Evolutionary conservation across 202 grass and related monocot species (phyloP).

Genomic region (Elaeis oleifera): DNA sequence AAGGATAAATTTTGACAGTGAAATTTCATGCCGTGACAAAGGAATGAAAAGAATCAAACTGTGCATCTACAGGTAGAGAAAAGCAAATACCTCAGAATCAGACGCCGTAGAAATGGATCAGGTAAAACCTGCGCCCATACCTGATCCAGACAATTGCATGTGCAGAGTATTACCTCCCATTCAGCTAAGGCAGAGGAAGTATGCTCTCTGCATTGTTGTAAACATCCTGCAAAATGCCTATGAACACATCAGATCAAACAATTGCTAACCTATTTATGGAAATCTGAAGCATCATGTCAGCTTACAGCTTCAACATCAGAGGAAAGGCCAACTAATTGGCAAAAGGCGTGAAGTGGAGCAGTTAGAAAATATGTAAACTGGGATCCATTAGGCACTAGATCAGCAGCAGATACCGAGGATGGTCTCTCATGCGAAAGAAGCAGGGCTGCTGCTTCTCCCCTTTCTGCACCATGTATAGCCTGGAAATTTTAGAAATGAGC

Average conservation of each 20-base stretch:
- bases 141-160: conserved; percentile 48
- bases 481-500: conserved; percentile 15
- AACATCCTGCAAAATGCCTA: conserved; percentile 46
- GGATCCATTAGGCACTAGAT: conserved; percentile 47
- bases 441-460: conserved; percentile 68
- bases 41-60: too few species aligned
- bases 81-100: conserved; percentile 66
- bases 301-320: conserved; percentile 59
- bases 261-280: conserved; percentile 9
- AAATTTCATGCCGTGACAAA: too few species aligned
- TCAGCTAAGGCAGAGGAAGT: conserved; percentile 76
- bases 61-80: background rate
- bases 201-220: conserved; percentile 50
- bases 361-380: conserved; percentile 97
- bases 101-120: conserved; percentile 76
- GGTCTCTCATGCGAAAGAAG: conserved; percentile 71
- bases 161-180: conserved; percentile 73
- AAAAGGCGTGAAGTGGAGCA: conserved; percentile 90
- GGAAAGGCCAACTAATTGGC: conserved; percentile 71
- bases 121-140: conserved; percentile 90
- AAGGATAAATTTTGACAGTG: too few species aligned
- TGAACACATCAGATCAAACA: conserved; percentile 11
- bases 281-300: conserved; percentile 12
- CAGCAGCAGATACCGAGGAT: conserved; percentile 32
- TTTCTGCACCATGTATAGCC: conserved; percentile 81